Evolutionary conservation across 177 flowering plant species (phyloP).

Genomic region (Tripterygium wilfordii): DNA sequence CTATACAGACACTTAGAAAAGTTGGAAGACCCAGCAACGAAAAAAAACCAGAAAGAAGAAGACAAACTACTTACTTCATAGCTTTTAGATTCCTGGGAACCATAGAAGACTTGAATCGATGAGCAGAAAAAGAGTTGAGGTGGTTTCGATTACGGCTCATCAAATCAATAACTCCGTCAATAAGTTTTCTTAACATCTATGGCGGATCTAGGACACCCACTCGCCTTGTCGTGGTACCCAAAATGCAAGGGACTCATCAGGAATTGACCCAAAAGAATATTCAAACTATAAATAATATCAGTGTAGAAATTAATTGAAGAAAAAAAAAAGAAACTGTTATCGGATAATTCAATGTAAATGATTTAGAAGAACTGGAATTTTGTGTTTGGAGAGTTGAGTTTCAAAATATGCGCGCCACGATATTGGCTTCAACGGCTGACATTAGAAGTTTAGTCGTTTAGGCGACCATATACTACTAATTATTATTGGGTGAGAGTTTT

Average conservation of each 20-base stretch:
- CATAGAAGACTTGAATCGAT: constrained; percentile 6
- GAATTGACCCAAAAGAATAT: neutral
- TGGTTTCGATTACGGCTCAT: constrained; percentile 10
- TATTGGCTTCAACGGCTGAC: too few relatives aligned
- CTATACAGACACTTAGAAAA: neutral
- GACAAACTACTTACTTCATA: constrained; percentile 29
- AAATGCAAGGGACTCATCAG: constrained; percentile 1
- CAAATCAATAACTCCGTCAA: too few relatives aligned
- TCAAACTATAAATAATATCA: neutral
- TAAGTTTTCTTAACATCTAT: constrained; percentile 1
- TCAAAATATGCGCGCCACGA: too few relatives aligned
- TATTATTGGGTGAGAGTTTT: too few relatives aligned
- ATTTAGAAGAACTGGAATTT: too few relatives aligned
- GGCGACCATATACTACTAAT: too few relatives aligned
- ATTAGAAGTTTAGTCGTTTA: too few relatives aligned
- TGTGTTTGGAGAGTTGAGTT: too few relatives aligned
- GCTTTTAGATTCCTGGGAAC: constrained; percentile 8
- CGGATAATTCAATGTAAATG: too few relatives aligned
- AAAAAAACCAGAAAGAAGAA: neutral
- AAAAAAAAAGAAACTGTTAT: too few relatives aligned
- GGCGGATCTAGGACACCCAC: constrained; percentile 10
- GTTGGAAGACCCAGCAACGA: neutral
- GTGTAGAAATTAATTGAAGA: too few relatives aligned
- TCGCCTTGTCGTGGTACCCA: neutral
- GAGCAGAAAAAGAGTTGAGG: constrained; percentile 5